Percentiles rank a stretch among this genome's conserved stretches.
These are phyloP conservation scores for Picea mariana DNA, from an alignment of 83 land plant species.

Conservation along the genomic window DNA sequence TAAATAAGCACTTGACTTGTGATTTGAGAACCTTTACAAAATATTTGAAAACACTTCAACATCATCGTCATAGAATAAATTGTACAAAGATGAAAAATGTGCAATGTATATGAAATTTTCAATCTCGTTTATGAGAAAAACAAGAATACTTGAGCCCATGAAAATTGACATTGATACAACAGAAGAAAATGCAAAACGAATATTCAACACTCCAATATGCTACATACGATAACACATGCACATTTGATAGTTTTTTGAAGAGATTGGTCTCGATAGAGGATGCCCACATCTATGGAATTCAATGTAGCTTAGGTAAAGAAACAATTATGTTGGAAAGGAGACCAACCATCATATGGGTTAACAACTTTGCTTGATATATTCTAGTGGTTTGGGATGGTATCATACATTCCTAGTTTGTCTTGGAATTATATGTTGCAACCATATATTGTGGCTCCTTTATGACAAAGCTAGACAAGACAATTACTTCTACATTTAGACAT, in stretches of 20 bases:
- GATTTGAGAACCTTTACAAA: background rate
- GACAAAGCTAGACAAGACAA: no score
- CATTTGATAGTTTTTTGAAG: background rate
- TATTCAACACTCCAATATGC: background rate
- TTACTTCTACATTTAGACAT: no score
- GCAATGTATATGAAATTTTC: background rate
- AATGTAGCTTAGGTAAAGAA: background rate
- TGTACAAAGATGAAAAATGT: background rate
- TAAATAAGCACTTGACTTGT: background rate
- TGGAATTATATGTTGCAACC: no score
- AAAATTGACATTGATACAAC: background rate
- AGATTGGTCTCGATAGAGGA: background rate
- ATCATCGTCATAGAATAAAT: background rate
- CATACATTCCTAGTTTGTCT: background rate
- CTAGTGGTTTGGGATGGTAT: background rate
- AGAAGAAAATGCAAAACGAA: background rate
- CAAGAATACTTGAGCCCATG: background rate
- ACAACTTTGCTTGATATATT: background rate
- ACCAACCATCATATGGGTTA: background rate
- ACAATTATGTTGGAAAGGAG: background rate
- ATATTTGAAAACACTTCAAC: background rate
- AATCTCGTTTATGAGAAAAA: background rate
- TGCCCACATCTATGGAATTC: background rate
- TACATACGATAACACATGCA: background rate
- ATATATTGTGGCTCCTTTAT: no score